phyloP scores from a whole-genome alignment of 1,139 yeast genomes.

The Blastobotrys raffinosifermentans region DNA sequence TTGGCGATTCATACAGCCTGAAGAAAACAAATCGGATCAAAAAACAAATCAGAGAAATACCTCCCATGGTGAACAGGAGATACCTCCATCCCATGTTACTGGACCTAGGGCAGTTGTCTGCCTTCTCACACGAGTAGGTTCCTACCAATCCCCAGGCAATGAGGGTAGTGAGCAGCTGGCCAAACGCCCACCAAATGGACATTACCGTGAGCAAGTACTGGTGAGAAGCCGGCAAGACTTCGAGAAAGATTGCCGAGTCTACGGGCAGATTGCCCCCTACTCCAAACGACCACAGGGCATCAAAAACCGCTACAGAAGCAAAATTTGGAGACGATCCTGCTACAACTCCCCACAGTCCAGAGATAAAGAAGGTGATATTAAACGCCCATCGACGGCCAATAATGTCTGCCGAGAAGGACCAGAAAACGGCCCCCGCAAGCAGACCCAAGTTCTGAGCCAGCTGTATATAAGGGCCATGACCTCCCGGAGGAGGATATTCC shows the following conservation, averaged over 20 bases:
- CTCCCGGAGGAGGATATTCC: slow-evolving; percentile 14
- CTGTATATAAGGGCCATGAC: slow-evolving; percentile 35
- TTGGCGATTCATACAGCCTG: slow-evolving; percentile 50
- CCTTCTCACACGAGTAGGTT: slow-evolving; percentile 39
- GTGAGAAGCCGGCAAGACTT: slow-evolving; percentile 47
- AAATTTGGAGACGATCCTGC: slow-evolving; percentile 45
- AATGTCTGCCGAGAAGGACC: slow-evolving; percentile 55
- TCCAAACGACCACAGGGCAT: slow-evolving; percentile 31
- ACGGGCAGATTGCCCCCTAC: slow-evolving; percentile 56
- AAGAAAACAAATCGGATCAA: slow-evolving; percentile 42
- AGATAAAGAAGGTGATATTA: slow-evolving; percentile 46
- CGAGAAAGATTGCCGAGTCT: slow-evolving; percentile 55
- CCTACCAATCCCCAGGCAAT: slow-evolving; percentile 53
- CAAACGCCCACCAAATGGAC: slow-evolving; percentile 58
- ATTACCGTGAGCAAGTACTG: slow-evolving; percentile 49
- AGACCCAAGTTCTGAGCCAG: slow-evolving; percentile 41
- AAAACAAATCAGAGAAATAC: slow-evolving; percentile 45
- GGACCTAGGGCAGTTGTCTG: slow-evolving; percentile 40
- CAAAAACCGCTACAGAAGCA: slow-evolving; percentile 44
- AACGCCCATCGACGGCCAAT: slow-evolving; percentile 54
- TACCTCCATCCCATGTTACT: slow-evolving; percentile 56
- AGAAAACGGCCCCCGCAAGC: slow-evolving; percentile 48
- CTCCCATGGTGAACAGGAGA: slow-evolving; percentile 47
- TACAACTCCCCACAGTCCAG: slow-evolving; percentile 47
- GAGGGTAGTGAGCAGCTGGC: slow-evolving; percentile 48